A percentile compares a stretch with the other conserved stretches of the same genome.
Evolutionary conservation across 2,329 filamentous ascomycete species (phyloP).

Genomic region (Trichoderma hamatum): DNA sequence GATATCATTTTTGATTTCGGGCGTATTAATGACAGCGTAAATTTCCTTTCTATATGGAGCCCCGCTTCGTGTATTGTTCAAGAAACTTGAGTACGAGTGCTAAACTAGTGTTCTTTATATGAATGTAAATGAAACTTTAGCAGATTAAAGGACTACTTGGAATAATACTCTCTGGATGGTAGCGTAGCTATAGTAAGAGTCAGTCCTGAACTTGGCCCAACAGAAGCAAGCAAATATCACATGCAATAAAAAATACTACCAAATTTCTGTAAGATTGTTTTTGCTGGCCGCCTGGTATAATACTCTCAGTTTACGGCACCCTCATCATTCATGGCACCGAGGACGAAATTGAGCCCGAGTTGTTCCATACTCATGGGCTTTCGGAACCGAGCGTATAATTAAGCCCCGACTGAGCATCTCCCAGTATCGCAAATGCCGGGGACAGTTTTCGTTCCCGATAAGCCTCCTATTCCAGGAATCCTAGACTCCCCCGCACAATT

Average conservation of each 20-base stretch:
- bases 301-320: not conserved
- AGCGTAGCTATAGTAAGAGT: not conserved
- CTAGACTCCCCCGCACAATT: not conserved
- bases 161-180: not conserved
- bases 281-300: not conserved
- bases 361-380: not conserved
- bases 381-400: not conserved
- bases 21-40: not conserved
- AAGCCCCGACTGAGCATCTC: not conserved
- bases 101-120: not conserved
- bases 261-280: not conserved
- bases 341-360: not conserved
- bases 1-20: not conserved
- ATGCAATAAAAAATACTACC: not conserved
- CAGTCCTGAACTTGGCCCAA: not conserved
- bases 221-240: not conserved
- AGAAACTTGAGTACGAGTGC: not conserved
- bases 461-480: not conserved
- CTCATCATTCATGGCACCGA: not conserved
- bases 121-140: not conserved
- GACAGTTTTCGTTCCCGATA: slow-evolving; percentile 5
- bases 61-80: not conserved
- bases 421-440: not conserved
- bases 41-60: not conserved
- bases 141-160: not conserved